Base-by-base conservation (phyloP, 2,329 filamentous ascomycete species). In the Verticillium albo-atrum region DNA sequence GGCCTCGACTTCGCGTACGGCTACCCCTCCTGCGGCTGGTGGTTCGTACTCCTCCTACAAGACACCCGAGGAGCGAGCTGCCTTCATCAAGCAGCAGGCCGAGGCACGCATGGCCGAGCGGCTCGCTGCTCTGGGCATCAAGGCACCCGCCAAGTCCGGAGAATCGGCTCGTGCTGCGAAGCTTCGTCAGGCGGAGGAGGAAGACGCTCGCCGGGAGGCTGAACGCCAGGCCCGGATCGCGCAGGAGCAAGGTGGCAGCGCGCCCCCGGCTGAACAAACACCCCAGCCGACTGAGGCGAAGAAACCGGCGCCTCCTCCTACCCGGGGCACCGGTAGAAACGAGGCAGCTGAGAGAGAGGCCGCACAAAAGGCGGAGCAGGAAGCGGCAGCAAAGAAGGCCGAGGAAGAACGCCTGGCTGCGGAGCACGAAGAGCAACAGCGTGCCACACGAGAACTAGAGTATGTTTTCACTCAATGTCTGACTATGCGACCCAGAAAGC, bases 81-180 rank as follows among this genome's bases (percentile, higher is more conserved):
- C 94, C 5, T 97, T 96, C 69, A 97, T 98, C 70, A 96, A 96
- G 72, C 93, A 97, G 73, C 94, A 97, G 72, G 96, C 95, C 9
- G 93, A 98, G 73, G 91, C 94, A 71, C 91, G 94, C 61, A 98
- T 99, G 89, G 94, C 95, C 35, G 95, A 98, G 74, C 89, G 95
- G 61, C 85, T 99, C 68, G 95, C 95, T 61, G 94, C 94, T 54
- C 84, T 98, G 62, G 95, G 95, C 35, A 89, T 99, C 71, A 96
- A 92, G 73, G 87, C 92, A 30, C 89, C 91, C 6, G 81, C 82
- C 20, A 96, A 96, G 70, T 77, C 88, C 42, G 88, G 89, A 3
- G 95, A 99, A 76, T 90, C 87, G 30, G 79, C 92, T 34, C 85
- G 92, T 57, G 92, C 95, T 63, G 91, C 95, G 42, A 93, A 95